A percentile compares a stretch with the other conserved stretches of the same genome.
Conservation (phyloP, 2,329 filamentous ascomycete genomes). For the Phyllosticta capitalensis region DNA sequence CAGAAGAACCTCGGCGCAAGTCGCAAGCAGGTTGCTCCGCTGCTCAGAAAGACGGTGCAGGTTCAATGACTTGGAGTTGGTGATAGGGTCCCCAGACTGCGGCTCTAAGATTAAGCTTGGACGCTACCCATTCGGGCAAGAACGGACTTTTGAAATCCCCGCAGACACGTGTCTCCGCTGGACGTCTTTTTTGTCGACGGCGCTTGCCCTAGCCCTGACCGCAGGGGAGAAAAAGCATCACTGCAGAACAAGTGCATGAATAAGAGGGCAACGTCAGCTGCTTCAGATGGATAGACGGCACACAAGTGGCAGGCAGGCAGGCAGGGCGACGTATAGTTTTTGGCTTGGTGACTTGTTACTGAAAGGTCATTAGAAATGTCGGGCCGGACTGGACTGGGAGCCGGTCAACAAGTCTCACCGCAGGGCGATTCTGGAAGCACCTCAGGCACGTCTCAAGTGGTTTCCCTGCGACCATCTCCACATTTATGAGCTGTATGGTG, state of each 20-base stretch:
- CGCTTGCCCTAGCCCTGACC: slow-evolving; percentile 6
- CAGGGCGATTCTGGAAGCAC: neutral
- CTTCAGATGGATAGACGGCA: neutral
- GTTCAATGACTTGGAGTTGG: too few species aligned
- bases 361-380: too few species aligned
- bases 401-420: neutral
- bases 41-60: slow-evolving; percentile 37
- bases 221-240: too few species aligned
- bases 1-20: slow-evolving; percentile 53
- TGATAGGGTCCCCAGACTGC: neutral
- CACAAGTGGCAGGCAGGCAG: neutral
- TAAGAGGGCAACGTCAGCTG: slow-evolving; percentile 1
- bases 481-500: neutral
- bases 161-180: slow-evolving; percentile 12
- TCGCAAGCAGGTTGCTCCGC: slow-evolving; percentile 53
- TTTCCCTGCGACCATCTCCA: neutral
- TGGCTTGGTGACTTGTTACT: neutral
- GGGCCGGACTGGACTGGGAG: too few species aligned
- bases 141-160: slow-evolving; percentile 5
- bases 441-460: too few species aligned
- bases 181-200: neutral
- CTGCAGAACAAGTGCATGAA: slow-evolving; percentile 8
- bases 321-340: neutral
- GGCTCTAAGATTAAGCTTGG: slow-evolving; percentile 6
- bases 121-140: slow-evolving; percentile 7